These are phyloP conservation scores for Histomonas meleagridis DNA, from an alignment of 208 protist species.

Conservation along the genomic window DNA sequence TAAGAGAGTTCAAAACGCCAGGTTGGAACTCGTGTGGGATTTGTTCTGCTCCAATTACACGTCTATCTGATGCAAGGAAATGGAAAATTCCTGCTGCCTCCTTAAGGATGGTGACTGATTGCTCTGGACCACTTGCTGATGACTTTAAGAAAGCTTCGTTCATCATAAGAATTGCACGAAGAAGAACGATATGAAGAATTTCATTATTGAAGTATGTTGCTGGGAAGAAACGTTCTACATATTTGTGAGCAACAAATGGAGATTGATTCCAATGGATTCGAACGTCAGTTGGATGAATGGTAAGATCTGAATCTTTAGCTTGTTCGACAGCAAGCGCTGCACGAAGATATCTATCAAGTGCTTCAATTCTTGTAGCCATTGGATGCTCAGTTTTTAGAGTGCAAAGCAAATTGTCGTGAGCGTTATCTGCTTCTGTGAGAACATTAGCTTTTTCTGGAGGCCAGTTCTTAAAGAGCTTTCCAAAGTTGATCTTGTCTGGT, in stretches of 20 bases:
- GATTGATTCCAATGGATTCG: not conserved
- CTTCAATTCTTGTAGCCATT: not conserved
- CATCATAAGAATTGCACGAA: not conserved
- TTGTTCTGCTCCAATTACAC: not conserved
- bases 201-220: not conserved
- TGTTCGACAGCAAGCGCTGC: not conserved
- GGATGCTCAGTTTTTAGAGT: not conserved
- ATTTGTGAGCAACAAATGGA: not conserved
- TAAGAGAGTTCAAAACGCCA: not conserved
- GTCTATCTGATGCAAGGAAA: not conserved
- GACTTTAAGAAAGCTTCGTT: not conserved
- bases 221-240: not conserved
- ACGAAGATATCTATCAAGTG: not conserved
- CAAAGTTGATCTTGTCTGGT: not conserved
- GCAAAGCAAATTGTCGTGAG: not conserved
- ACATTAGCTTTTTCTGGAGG: not conserved
- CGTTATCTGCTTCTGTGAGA: not conserved
- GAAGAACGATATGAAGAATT: not conserved
- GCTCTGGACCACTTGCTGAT: not conserved
- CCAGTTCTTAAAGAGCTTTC: not conserved
- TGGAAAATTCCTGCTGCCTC: not conserved
- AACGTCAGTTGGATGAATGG: not conserved
- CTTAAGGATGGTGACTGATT: not conserved
- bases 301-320: not conserved
- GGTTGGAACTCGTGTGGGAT: not conserved